Evolutionary conservation across 306 rosid genomes (phyloP).

Genomic region (Pueraria montana): DNA sequence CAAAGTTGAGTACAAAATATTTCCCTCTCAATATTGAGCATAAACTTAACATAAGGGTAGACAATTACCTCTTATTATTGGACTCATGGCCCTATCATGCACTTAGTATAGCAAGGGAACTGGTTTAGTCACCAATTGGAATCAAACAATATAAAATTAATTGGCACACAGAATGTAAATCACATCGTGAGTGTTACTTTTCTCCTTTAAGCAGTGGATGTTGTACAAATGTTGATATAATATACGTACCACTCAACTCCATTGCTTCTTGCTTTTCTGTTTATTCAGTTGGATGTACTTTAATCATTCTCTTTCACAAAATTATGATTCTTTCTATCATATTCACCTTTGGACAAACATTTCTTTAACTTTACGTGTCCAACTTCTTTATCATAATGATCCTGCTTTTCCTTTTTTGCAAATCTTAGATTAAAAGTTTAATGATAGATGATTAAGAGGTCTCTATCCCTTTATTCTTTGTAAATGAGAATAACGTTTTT

Average conservation of each 20-base stretch:
- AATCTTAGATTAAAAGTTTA: constrained; percentile 66
- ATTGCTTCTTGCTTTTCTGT: constrained; percentile 55
- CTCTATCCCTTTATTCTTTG: constrained; percentile 55
- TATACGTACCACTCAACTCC: constrained; percentile 48
- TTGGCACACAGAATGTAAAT: constrained; percentile 31
- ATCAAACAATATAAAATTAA: constrained; percentile 13
- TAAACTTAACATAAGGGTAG: constrained; percentile 2
- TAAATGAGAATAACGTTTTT: constrained; percentile 55
- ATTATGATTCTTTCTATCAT: constrained; percentile 56
- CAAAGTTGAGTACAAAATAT: constrained; percentile 18
- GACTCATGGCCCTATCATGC: constrained; percentile 19
- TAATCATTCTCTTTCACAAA: constrained; percentile 52
- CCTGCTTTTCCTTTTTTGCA: constrained; percentile 62
- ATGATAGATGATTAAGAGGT: constrained; percentile 59
- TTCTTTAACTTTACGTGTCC: constrained; percentile 68
- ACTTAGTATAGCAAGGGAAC: constrained; percentile 37
- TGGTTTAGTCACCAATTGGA: constrained; percentile 13
- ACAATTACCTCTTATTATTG: constrained; percentile 30
- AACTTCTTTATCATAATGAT: constrained; percentile 63
- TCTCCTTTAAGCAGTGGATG: constrained; percentile 32
- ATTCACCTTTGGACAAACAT: constrained; percentile 63
- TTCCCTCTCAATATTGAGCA: constrained; percentile 37
- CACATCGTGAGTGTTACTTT: constrained; percentile 37
- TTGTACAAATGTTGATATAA: constrained; percentile 38
- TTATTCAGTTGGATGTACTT: constrained; percentile 63